Percentiles rank a stretch among this genome's conserved stretches.
These are phyloP conservation scores for Phoma sp. DNA, from an alignment of 2,329 filamentous ascomycete species.

Conservation along the genomic window DNA sequence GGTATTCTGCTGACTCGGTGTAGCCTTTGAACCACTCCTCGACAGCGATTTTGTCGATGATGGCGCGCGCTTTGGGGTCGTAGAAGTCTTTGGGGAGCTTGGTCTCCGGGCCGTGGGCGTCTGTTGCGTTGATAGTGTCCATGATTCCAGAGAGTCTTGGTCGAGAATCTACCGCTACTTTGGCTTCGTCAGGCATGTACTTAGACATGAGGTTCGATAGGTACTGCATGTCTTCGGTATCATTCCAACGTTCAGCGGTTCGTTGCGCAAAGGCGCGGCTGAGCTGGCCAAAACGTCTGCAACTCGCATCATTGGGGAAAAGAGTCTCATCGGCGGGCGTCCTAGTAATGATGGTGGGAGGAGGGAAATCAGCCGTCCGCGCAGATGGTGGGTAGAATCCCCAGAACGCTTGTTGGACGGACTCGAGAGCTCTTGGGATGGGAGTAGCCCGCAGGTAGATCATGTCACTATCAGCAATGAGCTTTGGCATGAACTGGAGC, in stretches of 20 bases:
- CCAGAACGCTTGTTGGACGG: constrained; percentile 58
- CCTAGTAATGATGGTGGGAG: constrained; percentile 55
- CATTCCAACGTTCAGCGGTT: constrained; percentile 57
- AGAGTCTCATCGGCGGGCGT: constrained; percentile 58
- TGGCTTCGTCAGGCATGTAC: constrained; percentile 78
- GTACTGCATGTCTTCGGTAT: constrained; percentile 81
- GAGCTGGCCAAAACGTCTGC: constrained; percentile 57
- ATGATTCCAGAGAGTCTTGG: constrained; percentile 89
- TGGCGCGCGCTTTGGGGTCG: constrained; percentile 71
- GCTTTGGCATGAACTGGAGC: constrained; percentile 56
- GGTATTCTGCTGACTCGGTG: constrained; percentile 82
- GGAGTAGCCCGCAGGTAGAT: constrained; percentile 58
- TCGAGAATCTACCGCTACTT: constrained; percentile 81
- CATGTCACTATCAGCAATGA: constrained; percentile 52
- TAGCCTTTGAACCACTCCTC: constrained; percentile 97
- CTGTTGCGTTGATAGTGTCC: constrained; percentile 90
- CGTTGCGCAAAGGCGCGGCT: constrained; percentile 57
- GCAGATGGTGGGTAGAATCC: constrained; percentile 57
- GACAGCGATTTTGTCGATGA: constrained; percentile 75
- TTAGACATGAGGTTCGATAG: constrained; percentile 78
- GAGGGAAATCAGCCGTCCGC: constrained; percentile 51
- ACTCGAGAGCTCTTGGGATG: constrained; percentile 59
- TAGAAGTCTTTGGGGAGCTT: constrained; percentile 87
- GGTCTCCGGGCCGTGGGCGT: constrained; percentile 82
- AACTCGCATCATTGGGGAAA: constrained; percentile 59